Evolutionary conservation across 257 asterid genomes (phyloP), one percentile per base, ranked within the genome.

Genomic region (Primulina huaijiensis): DNA sequence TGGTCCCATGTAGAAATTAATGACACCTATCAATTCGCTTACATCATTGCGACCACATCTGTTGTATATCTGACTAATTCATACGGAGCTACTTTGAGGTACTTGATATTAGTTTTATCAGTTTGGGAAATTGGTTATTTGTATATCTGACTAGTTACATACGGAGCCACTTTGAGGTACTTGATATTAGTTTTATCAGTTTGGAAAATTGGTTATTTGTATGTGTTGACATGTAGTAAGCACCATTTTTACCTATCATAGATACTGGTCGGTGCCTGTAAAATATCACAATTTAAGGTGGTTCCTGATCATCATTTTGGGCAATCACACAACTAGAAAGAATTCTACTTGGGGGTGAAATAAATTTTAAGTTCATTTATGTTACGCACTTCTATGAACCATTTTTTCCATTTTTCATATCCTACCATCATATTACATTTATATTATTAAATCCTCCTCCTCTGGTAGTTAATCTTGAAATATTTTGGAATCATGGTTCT

Each of bases 61-160:
- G 43, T 43, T 19, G 55, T 43, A 64, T 17, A 53, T 53, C 21
- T 71, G 43, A 62, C 74, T 62, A 25, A 17, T 58, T 38, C 60
- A 29, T n/a, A 57, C 23, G 61, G 70, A 34, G 66, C 75, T 50
- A 52, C 71, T 53, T 68, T 67, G 71, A 78, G 77, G 77, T 67
- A 67, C 37, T 60, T 69, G 60, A 37, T 65, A 35, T 63, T 72
- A 25, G 58, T 64, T 63, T 34, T 46, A 40, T 56, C 19, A 72
- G 60, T 64, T 68, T 19, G 66, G 52, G 17, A 63, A 67, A 64
- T 46, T 12, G 19, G 55, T 23, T 23, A 23, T 23, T 43, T 19
- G 55, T 43, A 64, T 17, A 53, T 53, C 21, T 71, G 40, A 62
- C 74, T 62, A 25, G 17, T 58, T 38, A 23, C 60, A 29, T n/a